Evolutionary conservation across 2,329 filamentous ascomycete genomes (phyloP).

Genomic region (Aureobasidium sp.): DNA sequence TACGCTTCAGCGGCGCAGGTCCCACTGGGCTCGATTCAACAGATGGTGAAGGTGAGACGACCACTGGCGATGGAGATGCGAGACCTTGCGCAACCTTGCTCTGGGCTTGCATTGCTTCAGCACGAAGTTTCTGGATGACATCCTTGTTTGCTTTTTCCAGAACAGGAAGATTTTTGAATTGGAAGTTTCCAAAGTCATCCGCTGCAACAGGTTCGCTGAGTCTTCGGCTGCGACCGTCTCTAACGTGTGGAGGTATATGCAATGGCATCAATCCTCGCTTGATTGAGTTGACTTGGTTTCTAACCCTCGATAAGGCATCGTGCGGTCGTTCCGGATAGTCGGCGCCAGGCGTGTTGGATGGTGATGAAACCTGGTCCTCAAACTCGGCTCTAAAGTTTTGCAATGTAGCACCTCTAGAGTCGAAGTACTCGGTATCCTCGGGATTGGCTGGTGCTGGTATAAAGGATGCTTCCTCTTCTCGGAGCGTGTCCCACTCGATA

Average conservation of each 20-base stretch:
- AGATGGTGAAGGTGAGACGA: conserved; percentile 53
- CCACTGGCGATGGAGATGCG: conserved; percentile 29
- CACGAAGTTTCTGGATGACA: conserved; percentile 90
- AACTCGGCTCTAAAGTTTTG: conserved; percentile 91
- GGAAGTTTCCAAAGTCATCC: conserved; percentile 94
- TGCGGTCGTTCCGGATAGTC: conserved; percentile 88
- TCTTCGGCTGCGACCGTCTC: conserved; percentile 78
- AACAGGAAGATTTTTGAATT: conserved; percentile 95
- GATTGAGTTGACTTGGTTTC: conserved; percentile 74
- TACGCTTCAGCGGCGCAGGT: conserved; percentile 72
- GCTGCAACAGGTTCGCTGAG: conserved; percentile 82
- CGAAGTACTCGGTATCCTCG: conserved; percentile 97
- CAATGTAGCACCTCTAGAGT: conserved; percentile 81
- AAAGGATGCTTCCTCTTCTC: conserved; percentile 95
- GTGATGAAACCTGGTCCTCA: conserved; percentile 76
- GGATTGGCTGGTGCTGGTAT: conserved; percentile 87
- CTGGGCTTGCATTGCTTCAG: conserved; percentile 74
- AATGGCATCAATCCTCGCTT: conserved; percentile 92
- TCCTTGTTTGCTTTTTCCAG: conserved; percentile 98
- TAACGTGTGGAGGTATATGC: conserved; percentile 92
- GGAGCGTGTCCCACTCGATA: conserved; percentile 79
- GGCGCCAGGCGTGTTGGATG: conserved; percentile 59
- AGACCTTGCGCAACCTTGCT: conserved; percentile 41
- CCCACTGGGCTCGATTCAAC: conserved; percentile 81
- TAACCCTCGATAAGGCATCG: conserved; percentile 83